Percentiles rank a stretch among this genome's conserved stretches.
Evolutionary conservation across 1,284 basidiomycete genomes (phyloP).

Genomic region (Puccinia novopanici): DNA sequence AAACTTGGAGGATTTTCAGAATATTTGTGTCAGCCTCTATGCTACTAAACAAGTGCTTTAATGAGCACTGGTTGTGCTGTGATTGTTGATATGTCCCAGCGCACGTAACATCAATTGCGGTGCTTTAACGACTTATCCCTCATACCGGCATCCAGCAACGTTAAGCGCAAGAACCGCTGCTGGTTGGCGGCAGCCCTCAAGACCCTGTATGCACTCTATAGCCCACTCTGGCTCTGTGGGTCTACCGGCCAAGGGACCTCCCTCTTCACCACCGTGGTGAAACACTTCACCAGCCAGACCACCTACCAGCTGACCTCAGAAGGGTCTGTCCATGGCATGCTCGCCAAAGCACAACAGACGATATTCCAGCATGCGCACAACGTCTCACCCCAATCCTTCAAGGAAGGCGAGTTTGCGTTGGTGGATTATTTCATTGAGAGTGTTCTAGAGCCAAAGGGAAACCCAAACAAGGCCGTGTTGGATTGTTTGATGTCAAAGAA

Average conservation of each 20-base stretch:
- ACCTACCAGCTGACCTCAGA: neutral
- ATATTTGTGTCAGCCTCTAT: no score
- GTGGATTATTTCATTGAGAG: neutral
- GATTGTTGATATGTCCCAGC: no score
- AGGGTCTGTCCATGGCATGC: neutral
- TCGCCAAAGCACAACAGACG: neutral
- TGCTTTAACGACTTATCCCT: neutral
- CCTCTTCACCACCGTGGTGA: neutral
- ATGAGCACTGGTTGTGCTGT: no score
- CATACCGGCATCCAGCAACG: neutral
- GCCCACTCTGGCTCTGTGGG: slow-evolving; percentile 12
- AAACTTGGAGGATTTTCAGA: no score
- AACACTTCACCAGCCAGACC: neutral
- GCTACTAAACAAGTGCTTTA: no score
- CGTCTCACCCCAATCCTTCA: neutral
- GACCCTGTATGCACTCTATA: neutral
- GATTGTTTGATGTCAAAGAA: neutral
- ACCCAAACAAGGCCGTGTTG: neutral
- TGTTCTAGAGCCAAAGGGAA: neutral
- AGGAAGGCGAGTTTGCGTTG: neutral
- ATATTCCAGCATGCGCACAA: neutral
- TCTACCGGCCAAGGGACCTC: neutral
- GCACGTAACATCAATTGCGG: neutral
- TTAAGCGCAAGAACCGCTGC: neutral
- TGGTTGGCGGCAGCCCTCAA: neutral